These are phyloP conservation scores for Aureobasidium uvarum DNA, from an alignment of 2,329 filamentous ascomycete species.

Conservation along the genomic window DNA sequence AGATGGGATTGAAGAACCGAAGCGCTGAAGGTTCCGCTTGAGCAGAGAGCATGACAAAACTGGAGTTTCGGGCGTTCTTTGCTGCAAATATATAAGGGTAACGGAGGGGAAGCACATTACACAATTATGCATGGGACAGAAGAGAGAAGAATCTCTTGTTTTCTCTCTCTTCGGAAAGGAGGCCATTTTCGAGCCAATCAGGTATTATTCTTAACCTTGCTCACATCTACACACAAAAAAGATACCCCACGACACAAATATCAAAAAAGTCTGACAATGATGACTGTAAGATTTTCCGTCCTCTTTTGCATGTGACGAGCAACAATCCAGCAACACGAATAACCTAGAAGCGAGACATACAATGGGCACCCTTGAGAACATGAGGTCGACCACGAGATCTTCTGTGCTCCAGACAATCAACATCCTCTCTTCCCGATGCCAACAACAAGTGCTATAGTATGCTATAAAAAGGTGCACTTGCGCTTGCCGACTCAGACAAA, in stretches of 20 bases:
- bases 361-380: no score
- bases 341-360: no score
- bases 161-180: neutral
- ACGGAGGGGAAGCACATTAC: neutral
- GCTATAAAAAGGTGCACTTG: no score
- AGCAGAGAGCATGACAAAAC: neutral
- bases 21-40: neutral
- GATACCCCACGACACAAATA: slow-evolving; percentile 11
- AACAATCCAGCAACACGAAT: no score
- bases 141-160: neutral
- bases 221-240: neutral
- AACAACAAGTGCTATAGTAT: no score
- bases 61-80: slow-evolving; percentile 3
- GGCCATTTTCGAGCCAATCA: neutral
- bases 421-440: no score
- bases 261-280: neutral
- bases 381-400: no score
- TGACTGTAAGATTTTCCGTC: neutral
- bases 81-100: neutral
- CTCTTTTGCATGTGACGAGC: neutral
- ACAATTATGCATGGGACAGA: neutral
- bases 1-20: neutral
- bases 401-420: no score
- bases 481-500: no score
- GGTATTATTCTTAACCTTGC: neutral